Evolutionary conservation across 768 basidiomycete genomes (phyloP).

Genomic region (Tulasnella sp.): DNA sequence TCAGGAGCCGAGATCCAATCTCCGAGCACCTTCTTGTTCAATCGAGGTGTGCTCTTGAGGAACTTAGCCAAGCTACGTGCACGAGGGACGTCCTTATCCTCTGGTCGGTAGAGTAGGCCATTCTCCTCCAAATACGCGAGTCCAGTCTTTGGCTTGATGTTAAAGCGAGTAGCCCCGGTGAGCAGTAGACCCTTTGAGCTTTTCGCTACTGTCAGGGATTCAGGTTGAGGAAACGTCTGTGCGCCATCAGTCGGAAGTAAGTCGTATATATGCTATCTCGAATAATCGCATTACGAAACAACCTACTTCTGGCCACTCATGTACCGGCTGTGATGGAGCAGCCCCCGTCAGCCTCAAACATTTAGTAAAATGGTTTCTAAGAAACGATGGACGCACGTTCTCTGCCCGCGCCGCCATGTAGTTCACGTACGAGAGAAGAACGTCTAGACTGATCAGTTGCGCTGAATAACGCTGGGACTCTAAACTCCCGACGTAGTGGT

Average conservation of each 20-base stretch:
- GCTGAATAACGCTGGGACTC: constrained; percentile 62
- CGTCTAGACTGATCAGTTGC: constrained; percentile 80
- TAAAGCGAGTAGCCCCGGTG: constrained; percentile 77
- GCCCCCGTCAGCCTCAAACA: no score
- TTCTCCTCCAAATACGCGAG: constrained; percentile 87
- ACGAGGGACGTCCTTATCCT: constrained; percentile 36
- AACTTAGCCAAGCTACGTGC: constrained; percentile 69
- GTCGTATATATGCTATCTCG: neutral
- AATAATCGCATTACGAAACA: constrained; percentile 23
- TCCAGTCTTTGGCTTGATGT: constrained; percentile 83
- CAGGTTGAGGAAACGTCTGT: constrained; percentile 27
- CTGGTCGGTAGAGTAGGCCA: constrained; percentile 47
- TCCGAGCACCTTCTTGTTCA: constrained; percentile 89
- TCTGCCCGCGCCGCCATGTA: constrained; percentile 67
- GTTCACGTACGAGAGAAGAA: constrained; percentile 75
- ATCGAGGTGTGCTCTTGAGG: constrained; percentile 66
- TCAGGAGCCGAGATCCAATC: constrained; percentile 88
- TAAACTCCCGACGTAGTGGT: constrained; percentile 43
- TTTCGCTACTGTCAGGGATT: constrained; percentile 54
- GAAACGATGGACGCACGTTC: constrained; percentile 29
- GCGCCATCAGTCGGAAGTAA: neutral
- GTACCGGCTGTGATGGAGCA: constrained; percentile 29
- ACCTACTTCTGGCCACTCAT: constrained; percentile 52
- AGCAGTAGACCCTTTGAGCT: constrained; percentile 79
- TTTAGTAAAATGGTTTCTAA: no score